These are phyloP conservation scores for Pleurotus sapidus DNA, from an alignment of 768 basidiomycete genomes.

Conservation along the genomic window DNA sequence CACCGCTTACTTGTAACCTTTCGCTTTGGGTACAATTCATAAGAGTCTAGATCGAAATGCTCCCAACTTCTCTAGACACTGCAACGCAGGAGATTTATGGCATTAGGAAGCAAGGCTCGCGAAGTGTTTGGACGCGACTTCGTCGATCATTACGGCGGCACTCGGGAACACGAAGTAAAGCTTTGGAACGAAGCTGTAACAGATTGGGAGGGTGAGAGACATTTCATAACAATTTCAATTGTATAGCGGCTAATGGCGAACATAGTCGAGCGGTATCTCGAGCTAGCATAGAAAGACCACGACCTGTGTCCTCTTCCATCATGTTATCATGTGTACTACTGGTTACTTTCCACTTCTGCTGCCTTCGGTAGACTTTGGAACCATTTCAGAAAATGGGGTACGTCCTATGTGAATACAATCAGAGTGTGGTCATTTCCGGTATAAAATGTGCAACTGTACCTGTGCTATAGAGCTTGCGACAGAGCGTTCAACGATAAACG, in stretches of 20 bases:
- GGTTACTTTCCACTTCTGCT: not conserved
- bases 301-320: not conserved
- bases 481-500: conserved; percentile 56
- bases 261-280: conserved; percentile 82
- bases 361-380: conserved; percentile 32
- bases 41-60: conserved; percentile 54
- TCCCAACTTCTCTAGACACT: conserved; percentile 75
- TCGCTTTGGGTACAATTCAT: conserved; percentile 3
- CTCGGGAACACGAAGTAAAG: conserved; percentile 88
- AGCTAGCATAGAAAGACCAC: conserved; percentile 50
- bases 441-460: conserved; percentile 30
- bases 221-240: not conserved
- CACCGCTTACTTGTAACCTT: not conserved
- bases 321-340: not conserved
- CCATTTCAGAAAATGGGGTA: conserved; percentile 72
- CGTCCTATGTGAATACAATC: conserved; percentile 44
- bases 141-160: conserved; percentile 93
- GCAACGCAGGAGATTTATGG: conserved; percentile 82
- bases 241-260: conserved; percentile 12
- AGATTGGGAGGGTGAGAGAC: conserved; percentile 81
- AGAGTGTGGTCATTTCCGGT: not conserved
- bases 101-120: conserved; percentile 73
- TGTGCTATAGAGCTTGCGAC: conserved; percentile 63
- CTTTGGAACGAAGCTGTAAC: conserved; percentile 90
- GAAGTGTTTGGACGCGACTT: conserved; percentile 87